Evolutionary conservation across 2,329 filamentous ascomycete species (phyloP), one percentile per base, ranked within the genome.

Genomic region (Aspergillus vadensis): DNA sequence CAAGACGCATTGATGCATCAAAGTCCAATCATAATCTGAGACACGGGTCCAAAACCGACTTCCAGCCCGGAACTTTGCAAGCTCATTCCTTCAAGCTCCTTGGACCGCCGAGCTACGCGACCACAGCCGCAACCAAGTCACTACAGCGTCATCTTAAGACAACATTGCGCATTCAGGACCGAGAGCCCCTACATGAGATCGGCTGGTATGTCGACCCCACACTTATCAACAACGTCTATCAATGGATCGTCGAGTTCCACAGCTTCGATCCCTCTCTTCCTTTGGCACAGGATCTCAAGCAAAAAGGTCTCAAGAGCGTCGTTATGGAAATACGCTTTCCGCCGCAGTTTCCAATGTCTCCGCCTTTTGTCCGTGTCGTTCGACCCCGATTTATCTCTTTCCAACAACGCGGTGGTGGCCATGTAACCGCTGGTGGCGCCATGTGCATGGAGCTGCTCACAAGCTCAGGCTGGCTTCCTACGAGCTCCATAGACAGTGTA

Each of bases 181-280:
- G 73, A 10, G 86, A 83, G 1, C 83, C 86, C 0, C 72, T 85
- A 1, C 83, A 88, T 61, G 85, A 89, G 61, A 82, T 96, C 0
- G 93, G 93, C 15, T 97, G 92, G 92, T 92, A 91, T 70, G 87
- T 96, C 58, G 85, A 96, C 69, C 77, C 83, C 14, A 79, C 81
- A 5, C 83, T 85, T 53, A 80, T 93, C 39, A 83, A 79, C 21
- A 96, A 93, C 69, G 82, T 92, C 63, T 97, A 95, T 70, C 92
- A 96, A 70, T 96, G 92, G 92, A 92, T 96, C 60, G 87, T 96
- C 5, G 91, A 97, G 73, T 80, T 97, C 1, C 93, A 97, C 73
- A 91, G 88, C 47, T 96, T 97, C 69, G 88, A 92, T 23, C 65
- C 78, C 0, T 73, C 78, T 1, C 81, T 95, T 0, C 91, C 90